Percentiles rank a stretch among this genome's conserved stretches.
phyloP scores from a whole-genome alignment of 768 basidiomycete species.

The Trametes gibbosa region DNA sequence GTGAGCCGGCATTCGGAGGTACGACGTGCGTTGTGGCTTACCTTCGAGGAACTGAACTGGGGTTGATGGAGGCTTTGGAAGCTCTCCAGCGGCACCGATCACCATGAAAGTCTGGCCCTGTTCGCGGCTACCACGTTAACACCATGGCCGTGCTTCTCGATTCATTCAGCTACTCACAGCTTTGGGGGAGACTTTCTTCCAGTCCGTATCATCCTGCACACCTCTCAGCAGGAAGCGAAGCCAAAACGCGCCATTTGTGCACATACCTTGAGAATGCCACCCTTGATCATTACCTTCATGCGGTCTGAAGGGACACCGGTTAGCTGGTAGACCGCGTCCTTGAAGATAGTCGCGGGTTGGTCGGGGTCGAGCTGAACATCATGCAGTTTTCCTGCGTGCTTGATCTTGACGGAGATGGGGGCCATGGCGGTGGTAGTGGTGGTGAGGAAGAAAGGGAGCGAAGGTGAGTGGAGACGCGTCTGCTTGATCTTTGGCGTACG shows the following conservation, averaged over 20 bases:
- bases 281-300: conserved; percentile 98
- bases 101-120: conserved; percentile 91
- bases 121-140: not conserved
- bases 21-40: conserved; percentile 27
- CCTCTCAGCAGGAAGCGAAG: not conserved
- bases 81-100: conserved; percentile 88
- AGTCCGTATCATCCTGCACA: conserved; percentile 77
- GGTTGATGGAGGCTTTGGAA: conserved; percentile 83
- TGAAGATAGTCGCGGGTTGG: conserved; percentile 70
- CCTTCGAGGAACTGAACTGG: conserved; percentile 85
- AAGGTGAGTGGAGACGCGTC: conserved; percentile 7
- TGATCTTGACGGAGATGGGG: conserved; percentile 74
- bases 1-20: not conserved
- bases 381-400: conserved; percentile 83
- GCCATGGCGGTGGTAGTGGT: conserved; percentile 45
- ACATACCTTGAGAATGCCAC: conserved; percentile 82
- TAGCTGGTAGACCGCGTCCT: conserved; percentile 72
- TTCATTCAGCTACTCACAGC: conserved; percentile 43
- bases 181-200: conserved; percentile 83
- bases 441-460: not conserved
- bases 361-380: conserved; percentile 71
- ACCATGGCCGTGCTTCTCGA: not conserved
- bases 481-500: conserved; percentile 1
- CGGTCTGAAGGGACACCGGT: conserved; percentile 89
- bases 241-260: not conserved